Evolutionary conservation across 352 stramenopile species (phyloP), one percentile per base, ranked within the genome.

Genomic region (Phytopythium vexans): DNA sequence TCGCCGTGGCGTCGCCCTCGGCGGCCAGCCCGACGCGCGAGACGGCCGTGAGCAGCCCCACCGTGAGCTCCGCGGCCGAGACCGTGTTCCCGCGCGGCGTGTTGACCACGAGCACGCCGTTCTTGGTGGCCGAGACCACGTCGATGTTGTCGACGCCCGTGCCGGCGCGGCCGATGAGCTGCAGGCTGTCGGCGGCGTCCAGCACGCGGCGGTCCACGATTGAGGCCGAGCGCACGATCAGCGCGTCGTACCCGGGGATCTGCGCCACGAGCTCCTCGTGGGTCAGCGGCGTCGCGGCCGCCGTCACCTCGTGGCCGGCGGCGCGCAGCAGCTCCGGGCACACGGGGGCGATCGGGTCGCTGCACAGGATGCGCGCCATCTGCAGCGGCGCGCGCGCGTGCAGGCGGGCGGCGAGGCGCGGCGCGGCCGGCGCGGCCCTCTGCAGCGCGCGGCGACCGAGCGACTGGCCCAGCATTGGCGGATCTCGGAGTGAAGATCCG

Each of bases 71-170:
- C 2, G 97, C 96, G 16, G 96, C 92, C 33, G 92, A 96, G 53
- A 98, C 89, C 41, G 93, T 97, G 81, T 98, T 98, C 32, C 93
- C 95, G 39, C 89, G 92, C 7, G 95, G 95, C 41, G 96, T 98
- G 71, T 99, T 98, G 64, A 99, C 96, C 46, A 99, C 96, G 41
- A 97, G 81, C 58, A 98, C 95, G 52, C 96, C 81, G 49, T 91
- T 74, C 57, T 90, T 91, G 15, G 92, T 97, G 41, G 92, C 88
- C 52, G 77, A 78, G 40, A 92, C 72, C 39, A 97, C 75, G 70
- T 98, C 89, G 57, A 98, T 97, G 75, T 98, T 98, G 77, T 98
- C 92, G 32, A 97, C 82, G 59, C 92, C 90, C 35, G 89, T 96
- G 47, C 91, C 90, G 45, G 90, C 89, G 56, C 90, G 82, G 6